Base-by-base conservation (phyloP, 2,329 filamentous ascomycete species). In the Dothideomycetes sp. region DNA sequence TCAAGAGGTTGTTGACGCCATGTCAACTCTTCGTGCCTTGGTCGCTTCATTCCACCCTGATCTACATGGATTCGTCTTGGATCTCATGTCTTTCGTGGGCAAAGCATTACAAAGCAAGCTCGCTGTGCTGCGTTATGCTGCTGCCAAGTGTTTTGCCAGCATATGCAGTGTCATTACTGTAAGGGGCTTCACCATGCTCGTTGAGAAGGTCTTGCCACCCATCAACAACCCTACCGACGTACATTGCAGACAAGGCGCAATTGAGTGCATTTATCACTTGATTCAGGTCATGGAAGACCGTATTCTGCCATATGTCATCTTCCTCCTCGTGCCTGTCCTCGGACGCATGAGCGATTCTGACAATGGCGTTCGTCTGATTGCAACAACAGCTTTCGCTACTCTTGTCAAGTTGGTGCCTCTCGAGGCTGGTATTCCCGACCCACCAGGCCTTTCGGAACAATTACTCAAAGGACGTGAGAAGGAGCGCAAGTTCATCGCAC, bases 321-420 rank as follows among this genome's bases (percentile, higher is more conserved):
- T 98, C 76, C 76, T 98, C 49, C 93, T 98, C 45, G 93, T 96
- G 10, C 91, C 91, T 11, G 91, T 98, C 4, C 73, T 98, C 36
- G 91, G 91, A 40, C 81, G 91, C 31, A 98, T 98, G 91, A 96
- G 91, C 57, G 91, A 98, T 60, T 94, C 89, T 0, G 89, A 98
- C 58, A 89, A 93, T 49, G 91, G 96, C 57, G 84, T 98, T 40
- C 82, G 91, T 40, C 73, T 96, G 5, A 82, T 98, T 41, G 87
- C 91, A 4, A 98, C 91, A 0, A 98, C 91, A 0, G 93, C 91
- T 1, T 98, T 98, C 57, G 91, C 91, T 2, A 96, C 91, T 0
- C 70, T 98, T 6, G 91, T 98, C 51, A 98, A 98, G 64, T 76
- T 98, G 35, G 91, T 98, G 38, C 91, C 91, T 10, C 75, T 98